Conservation (phyloP, 1,139 yeast species). For the Sugiyamaella sp. region DNA sequence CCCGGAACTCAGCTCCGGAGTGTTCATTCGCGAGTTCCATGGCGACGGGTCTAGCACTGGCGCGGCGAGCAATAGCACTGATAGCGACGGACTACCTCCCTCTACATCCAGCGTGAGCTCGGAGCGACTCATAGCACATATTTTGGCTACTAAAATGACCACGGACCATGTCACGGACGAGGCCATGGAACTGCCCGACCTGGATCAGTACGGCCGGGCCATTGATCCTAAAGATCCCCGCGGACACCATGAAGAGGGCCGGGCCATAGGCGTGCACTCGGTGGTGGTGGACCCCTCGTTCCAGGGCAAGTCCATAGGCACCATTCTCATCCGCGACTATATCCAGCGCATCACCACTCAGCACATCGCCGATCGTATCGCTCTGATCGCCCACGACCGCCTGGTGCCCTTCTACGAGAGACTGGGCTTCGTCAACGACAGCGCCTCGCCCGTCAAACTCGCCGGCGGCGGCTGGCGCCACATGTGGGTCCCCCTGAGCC, state of each 20-base stretch:
- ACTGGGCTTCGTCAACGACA: slow-evolving; percentile 72
- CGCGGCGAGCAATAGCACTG: neutral
- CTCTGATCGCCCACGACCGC: slow-evolving; percentile 69
- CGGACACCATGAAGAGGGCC: slow-evolving; percentile 81
- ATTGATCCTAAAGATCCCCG: slow-evolving; percentile 42
- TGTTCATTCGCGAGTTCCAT: slow-evolving; percentile 71
- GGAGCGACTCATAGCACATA: slow-evolving; percentile 81
- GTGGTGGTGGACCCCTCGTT: slow-evolving; percentile 76
- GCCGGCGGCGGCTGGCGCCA: slow-evolving; percentile 71
- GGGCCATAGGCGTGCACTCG: slow-evolving; percentile 79
- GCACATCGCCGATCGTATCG: slow-evolving; percentile 78
- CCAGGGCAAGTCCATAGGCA: slow-evolving; percentile 81
- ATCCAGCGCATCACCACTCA: slow-evolving; percentile 87
- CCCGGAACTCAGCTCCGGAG: slow-evolving; percentile 89
- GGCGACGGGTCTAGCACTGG: slow-evolving; percentile 14
- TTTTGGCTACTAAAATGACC: slow-evolving; percentile 76
- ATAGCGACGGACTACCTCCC: slow-evolving; percentile 47
- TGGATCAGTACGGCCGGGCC: slow-evolving; percentile 35
- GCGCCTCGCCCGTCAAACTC: slow-evolving; percentile 60
- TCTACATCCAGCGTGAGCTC: slow-evolving; percentile 38
- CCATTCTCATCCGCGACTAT: slow-evolving; percentile 82
- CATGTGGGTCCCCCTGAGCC: slow-evolving; percentile 58
- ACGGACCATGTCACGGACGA: slow-evolving; percentile 58
- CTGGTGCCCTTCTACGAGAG: slow-evolving; percentile 77
- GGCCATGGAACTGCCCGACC: slow-evolving; percentile 64